These are phyloP conservation scores for Trichoderma oligosporum DNA, from an alignment of 2,329 filamentous ascomycete species.

Conservation along the genomic window DNA sequence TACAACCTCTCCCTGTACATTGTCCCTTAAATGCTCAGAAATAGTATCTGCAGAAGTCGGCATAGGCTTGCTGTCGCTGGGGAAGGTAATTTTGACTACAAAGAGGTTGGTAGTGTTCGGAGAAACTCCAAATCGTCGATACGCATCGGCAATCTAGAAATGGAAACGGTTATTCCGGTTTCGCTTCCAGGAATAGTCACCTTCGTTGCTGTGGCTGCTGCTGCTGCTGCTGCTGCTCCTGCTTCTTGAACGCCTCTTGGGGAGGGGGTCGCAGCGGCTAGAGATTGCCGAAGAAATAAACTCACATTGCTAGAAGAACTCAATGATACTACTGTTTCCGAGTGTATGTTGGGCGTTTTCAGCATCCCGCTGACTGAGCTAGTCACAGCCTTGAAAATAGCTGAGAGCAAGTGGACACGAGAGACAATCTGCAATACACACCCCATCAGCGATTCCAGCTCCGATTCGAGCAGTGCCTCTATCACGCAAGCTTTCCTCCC, in stretches of 20 bases:
- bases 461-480: too few species aligned
- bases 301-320: slow-evolving; percentile 77
- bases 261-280: not conserved
- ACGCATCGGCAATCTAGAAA: slow-evolving; percentile 79
- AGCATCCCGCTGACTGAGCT: slow-evolving; percentile 58
- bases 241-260: too few species aligned
- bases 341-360: slow-evolving; percentile 82
- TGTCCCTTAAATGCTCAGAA: slow-evolving; percentile 55
- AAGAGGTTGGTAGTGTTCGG: slow-evolving; percentile 69
- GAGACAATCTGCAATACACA: slow-evolving; percentile 60
- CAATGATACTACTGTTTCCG: slow-evolving; percentile 78
- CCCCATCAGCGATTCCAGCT: not conserved
- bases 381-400: slow-evolving; percentile 73
- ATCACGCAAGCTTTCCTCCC: too few species aligned
- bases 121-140: slow-evolving; percentile 79
- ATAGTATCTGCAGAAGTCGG: slow-evolving; percentile 44
- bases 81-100: slow-evolving; percentile 70
- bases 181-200: too few species aligned
- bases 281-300: too few species aligned
- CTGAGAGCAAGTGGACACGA: slow-evolving; percentile 67
- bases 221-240: too few species aligned
- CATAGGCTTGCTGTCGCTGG: slow-evolving; percentile 42
- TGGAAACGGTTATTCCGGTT: too few species aligned
- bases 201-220: too few species aligned
- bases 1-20: slow-evolving; percentile 59